Conservation (phyloP, 495 filamentous ascomycete species). For the Penicillium ochrochloron region DNA sequence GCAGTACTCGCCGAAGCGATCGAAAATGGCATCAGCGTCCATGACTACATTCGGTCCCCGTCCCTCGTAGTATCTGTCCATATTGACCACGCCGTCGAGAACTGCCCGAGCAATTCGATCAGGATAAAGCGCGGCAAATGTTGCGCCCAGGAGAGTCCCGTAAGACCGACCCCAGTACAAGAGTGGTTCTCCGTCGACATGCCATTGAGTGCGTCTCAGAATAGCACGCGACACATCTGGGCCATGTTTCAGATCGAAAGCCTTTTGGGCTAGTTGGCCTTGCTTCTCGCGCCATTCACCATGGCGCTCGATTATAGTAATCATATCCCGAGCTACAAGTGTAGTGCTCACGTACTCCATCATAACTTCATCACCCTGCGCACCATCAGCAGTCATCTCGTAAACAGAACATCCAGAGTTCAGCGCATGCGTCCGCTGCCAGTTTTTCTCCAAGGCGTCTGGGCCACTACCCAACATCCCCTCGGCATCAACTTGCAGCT, state of each 20-base stretch:
- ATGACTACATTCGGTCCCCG: slow-evolving; percentile 47
- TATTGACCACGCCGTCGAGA: slow-evolving; percentile 61
- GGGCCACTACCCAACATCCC: slow-evolving; percentile 47
- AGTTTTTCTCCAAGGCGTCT: slow-evolving; percentile 46
- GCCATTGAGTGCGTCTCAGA: slow-evolving; percentile 36
- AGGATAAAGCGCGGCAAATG: slow-evolving; percentile 58
- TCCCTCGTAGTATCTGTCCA: slow-evolving; percentile 47
- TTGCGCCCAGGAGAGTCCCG: slow-evolving; percentile 66
- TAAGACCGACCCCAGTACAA: slow-evolving; percentile 73
- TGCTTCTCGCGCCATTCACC: slow-evolving; percentile 48
- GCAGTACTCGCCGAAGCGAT: slow-evolving; percentile 54
- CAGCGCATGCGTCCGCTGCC: slow-evolving; percentile 53
- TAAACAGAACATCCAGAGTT: slow-evolving; percentile 41
- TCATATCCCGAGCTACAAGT: slow-evolving; percentile 54
- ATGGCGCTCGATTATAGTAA: slow-evolving; percentile 57
- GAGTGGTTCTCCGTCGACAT: slow-evolving; percentile 50
- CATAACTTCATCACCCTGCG: slow-evolving; percentile 39
- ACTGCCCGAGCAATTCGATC: slow-evolving; percentile 53
- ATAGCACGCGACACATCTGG: slow-evolving; percentile 34
- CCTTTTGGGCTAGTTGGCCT: slow-evolving; percentile 33
- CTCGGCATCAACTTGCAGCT: slow-evolving; percentile 44
- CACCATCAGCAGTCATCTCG: slow-evolving; percentile 32
- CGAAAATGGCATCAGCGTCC: slow-evolving; percentile 56
- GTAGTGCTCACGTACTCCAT: slow-evolving; percentile 53
- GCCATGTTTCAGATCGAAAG: slow-evolving; percentile 36